Conservation (phyloP, 331 rosid species). For the Erythrophleum ivorense region DNA sequence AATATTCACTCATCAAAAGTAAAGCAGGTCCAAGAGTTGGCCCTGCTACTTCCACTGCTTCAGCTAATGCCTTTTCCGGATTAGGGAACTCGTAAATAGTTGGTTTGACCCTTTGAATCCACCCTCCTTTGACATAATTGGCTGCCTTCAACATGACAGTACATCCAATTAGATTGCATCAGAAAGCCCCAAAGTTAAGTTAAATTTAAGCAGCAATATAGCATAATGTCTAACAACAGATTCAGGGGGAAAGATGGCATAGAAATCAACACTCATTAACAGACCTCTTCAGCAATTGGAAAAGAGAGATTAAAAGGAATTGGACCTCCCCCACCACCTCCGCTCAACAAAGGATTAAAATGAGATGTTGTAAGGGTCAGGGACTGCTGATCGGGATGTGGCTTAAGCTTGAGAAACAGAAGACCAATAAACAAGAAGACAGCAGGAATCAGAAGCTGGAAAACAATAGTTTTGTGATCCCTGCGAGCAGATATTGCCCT, state of each 20-base stretch:
- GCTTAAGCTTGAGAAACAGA: slow-evolving; percentile 90
- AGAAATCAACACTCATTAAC: slow-evolving; percentile 45
- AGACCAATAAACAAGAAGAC: slow-evolving; percentile 88
- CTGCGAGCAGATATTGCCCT: slow-evolving; percentile 92
- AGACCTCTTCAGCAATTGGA: slow-evolving; percentile 86
- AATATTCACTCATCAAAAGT: slow-evolving; percentile 89
- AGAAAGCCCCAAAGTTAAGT: slow-evolving; percentile 38
- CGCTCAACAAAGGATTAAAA: slow-evolving; percentile 85
- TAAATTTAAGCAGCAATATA: slow-evolving; percentile 28
- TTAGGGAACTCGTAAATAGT: slow-evolving; percentile 77
- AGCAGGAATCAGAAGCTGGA: slow-evolving; percentile 93
- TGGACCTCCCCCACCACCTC: slow-evolving; percentile 98
- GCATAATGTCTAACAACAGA: slow-evolving; percentile 5
- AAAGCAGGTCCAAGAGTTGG: slow-evolving; percentile 84
- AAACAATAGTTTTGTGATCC: slow-evolving; percentile 85
- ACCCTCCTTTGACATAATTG: slow-evolving; percentile 74
- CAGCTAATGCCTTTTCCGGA: slow-evolving; percentile 69
- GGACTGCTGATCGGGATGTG: slow-evolving; percentile 92
- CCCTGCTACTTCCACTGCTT: slow-evolving; percentile 93
- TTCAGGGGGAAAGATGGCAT: slow-evolving; percentile 14
- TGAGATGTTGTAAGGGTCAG: slow-evolving; percentile 84
- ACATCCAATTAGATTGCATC: slow-evolving; percentile 37
- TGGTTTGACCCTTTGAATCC: slow-evolving; percentile 72
- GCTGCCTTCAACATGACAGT: slow-evolving; percentile 68
- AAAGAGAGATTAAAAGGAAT: slow-evolving; percentile 82